These are phyloP conservation scores for Wakefieldia striispora DNA, from an alignment of 768 basidiomycete species.

Conservation along the genomic window DNA sequence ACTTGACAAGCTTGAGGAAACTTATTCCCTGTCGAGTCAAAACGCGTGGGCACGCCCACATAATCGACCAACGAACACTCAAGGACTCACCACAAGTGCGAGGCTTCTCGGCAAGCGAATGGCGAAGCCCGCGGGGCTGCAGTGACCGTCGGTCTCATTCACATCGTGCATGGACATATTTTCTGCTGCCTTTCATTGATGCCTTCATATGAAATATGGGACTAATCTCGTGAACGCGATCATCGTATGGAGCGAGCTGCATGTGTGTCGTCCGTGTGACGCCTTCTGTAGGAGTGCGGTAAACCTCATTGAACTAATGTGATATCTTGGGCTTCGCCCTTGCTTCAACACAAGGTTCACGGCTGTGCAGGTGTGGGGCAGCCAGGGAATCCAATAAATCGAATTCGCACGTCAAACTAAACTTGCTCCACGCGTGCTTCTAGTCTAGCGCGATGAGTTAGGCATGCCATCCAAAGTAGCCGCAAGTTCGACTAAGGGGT, in stretches of 20 bases:
- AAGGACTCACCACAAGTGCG: conserved; percentile 13
- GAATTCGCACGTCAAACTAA: conserved; percentile 10
- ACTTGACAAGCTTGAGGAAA: conserved; percentile 8
- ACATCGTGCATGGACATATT: background rate
- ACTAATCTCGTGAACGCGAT: background rate
- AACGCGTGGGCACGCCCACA: conserved; percentile 14
- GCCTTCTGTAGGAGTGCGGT: background rate
- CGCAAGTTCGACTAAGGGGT: conserved; percentile 1
- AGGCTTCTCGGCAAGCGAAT: conserved; percentile 18
- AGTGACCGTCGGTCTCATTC: background rate
- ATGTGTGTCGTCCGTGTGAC: conserved; percentile 4
- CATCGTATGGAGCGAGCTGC: background rate
- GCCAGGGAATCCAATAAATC: conserved; percentile 4
- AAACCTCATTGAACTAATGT: background rate
- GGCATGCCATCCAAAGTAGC: background rate
- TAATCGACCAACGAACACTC: conserved; percentile 12
- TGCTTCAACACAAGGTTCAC: background rate
- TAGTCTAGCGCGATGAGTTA: background rate
- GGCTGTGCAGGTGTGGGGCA: conserved; percentile 21
- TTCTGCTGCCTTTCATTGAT: conserved; percentile 5
- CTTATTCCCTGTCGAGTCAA: conserved; percentile 6
- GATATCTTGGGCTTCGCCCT: background rate
- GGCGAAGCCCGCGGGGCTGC: conserved; percentile 17
- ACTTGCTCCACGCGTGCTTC: background rate
- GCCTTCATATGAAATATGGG: background rate